Conservation (phyloP, 225 moss, liverwort and hornwort genomes). For the Takakia lepidozioides region DNA sequence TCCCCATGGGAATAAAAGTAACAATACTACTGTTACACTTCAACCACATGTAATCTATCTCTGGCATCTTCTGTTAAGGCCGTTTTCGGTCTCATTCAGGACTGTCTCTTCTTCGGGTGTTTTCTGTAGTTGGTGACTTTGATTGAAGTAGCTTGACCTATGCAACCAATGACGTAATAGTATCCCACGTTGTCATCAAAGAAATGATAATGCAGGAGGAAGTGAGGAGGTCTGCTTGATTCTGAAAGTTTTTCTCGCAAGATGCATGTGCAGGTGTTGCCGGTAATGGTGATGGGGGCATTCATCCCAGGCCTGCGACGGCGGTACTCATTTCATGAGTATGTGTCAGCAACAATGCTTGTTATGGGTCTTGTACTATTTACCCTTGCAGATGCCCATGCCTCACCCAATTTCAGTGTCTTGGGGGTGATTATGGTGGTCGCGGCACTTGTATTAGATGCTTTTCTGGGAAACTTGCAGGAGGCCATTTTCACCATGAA, state of each 20-base stretch:
- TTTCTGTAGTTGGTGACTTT: too few relatives aligned
- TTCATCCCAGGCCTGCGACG: constrained; percentile 50
- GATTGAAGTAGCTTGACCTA: too few relatives aligned
- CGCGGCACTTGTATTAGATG: constrained; percentile 43
- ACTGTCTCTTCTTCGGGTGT: too few relatives aligned
- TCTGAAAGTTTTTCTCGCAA: too few relatives aligned
- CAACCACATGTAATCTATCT: not conserved
- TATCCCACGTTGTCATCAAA: too few relatives aligned
- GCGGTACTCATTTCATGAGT: constrained; percentile 38
- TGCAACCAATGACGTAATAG: too few relatives aligned
- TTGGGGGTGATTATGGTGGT: constrained; percentile 45
- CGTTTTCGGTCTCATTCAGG: too few relatives aligned
- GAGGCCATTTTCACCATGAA: constrained; percentile 45
- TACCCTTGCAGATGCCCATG: constrained; percentile 41
- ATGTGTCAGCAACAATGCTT: constrained; percentile 40
- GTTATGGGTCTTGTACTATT: constrained; percentile 44
- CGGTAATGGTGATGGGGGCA: constrained; percentile 58
- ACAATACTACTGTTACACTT: too few relatives aligned
- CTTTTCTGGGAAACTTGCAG: constrained; percentile 46
- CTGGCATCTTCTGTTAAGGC: not conserved
- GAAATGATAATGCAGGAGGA: too few relatives aligned
- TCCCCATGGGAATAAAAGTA: too few relatives aligned
- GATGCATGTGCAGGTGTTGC: constrained; percentile 32
- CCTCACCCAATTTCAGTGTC: constrained; percentile 41
- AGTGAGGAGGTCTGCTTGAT: not conserved